Conservation (phyloP, 371 early-diverging fungal genomes). For the Actinomortierella ambigua region DNA sequence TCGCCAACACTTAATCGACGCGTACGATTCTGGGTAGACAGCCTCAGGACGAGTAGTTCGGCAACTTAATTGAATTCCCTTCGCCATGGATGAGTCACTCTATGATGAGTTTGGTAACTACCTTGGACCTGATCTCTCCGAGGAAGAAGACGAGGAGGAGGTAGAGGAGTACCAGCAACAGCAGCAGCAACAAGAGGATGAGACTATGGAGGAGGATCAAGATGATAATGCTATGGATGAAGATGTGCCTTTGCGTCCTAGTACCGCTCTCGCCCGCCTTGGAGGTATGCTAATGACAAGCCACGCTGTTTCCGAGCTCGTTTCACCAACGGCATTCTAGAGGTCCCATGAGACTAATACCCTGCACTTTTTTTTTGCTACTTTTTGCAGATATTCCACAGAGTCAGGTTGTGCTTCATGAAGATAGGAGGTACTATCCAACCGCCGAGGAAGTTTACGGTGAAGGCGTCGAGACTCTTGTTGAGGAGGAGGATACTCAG, state of each 20-base stretch:
- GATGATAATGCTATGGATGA: conserved; percentile 46
- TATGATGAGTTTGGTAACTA: conserved; percentile 99
- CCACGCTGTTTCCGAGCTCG: background rate
- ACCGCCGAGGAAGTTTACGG: conserved; percentile 98
- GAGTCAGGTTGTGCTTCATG: conserved; percentile 91
- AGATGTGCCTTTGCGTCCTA: conserved; percentile 20
- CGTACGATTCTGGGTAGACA: too few species aligned
- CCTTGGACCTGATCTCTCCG: conserved; percentile 92
- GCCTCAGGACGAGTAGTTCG: too few species aligned
- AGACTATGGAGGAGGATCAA: conserved; percentile 51
- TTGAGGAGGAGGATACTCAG: conserved; percentile 98
- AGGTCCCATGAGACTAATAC: conserved; percentile 1
- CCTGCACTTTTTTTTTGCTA: background rate
- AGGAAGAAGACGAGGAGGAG: conserved; percentile 65
- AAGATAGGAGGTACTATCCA: conserved; percentile 98
- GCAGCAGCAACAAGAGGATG: conserved; percentile 42
- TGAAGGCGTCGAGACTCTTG: conserved; percentile 91
- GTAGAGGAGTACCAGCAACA: conserved; percentile 36
- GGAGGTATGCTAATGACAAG: conserved; percentile 38
- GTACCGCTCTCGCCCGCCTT: conserved; percentile 46
- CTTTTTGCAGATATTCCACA: conserved; percentile 58
- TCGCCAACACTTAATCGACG: too few species aligned
- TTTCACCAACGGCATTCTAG: conserved; percentile 1
- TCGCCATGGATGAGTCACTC: conserved; percentile 76
- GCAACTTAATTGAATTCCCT: too few species aligned